Conservation (phyloP, 495 filamentous ascomycete species). For the Xylaria venustula region DNA sequence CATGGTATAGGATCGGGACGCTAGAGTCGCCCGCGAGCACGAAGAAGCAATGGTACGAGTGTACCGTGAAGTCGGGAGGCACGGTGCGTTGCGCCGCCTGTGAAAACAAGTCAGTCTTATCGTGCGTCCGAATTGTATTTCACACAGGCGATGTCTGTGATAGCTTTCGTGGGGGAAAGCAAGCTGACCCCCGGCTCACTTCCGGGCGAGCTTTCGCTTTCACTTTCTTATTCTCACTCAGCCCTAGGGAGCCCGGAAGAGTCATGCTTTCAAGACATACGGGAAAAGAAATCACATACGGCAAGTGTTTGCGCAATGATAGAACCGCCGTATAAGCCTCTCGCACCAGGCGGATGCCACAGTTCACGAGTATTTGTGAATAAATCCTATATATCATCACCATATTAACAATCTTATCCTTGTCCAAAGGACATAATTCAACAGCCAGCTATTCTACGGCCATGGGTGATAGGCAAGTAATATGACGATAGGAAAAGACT, state of each 20-base stretch:
- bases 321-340: slow-evolving; percentile 89
- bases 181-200: too few relatives aligned
- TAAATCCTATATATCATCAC: slow-evolving; percentile 58
- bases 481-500: slow-evolving; percentile 26
- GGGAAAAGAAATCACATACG: slow-evolving; percentile 18
- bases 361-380: slow-evolving; percentile 90
- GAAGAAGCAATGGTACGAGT: slow-evolving; percentile 99
- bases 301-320: slow-evolving; percentile 90
- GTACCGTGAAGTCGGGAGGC: slow-evolving; percentile 71
- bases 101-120: slow-evolving; percentile 1
- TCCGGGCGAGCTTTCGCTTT: background rate
- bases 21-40: slow-evolving; percentile 82
- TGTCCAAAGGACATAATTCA: background rate
- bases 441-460: background rate
- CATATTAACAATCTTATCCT: background rate
- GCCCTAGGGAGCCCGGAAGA: too few relatives aligned
- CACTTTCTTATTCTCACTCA: too few relatives aligned
- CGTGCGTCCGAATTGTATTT: background rate
- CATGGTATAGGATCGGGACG: slow-evolving; percentile 85
- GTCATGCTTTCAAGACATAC: too few relatives aligned
- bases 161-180: too few relatives aligned
- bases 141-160: too few relatives aligned
- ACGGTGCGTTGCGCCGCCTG: slow-evolving; percentile 83
- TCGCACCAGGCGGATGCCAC: slow-evolving; percentile 87
- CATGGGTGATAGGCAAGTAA: background rate